Percentiles rank a stretch among this genome's conserved stretches.
Conservation (phyloP, 129 eudicot genomes). For the Flaveria brownii region DNA sequence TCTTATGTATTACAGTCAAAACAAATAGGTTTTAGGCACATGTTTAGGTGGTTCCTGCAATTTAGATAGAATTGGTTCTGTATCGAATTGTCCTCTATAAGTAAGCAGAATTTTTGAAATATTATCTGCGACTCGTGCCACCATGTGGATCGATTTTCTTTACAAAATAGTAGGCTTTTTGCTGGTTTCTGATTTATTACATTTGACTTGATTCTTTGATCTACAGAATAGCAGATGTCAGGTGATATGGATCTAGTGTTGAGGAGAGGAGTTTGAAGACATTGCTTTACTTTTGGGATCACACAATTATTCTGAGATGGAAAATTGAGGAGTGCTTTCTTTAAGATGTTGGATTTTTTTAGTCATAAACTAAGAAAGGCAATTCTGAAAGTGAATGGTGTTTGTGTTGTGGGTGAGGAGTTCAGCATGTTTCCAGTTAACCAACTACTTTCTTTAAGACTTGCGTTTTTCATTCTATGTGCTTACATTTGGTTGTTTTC, state of each 20-base stretch:
- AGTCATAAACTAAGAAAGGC: constrained; percentile 19
- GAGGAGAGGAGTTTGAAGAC: constrained; percentile 17
- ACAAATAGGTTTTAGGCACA: neutral
- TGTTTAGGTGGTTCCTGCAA: neutral
- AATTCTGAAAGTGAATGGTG: constrained; percentile 10
- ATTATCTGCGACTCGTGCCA: neutral
- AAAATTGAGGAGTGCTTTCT: constrained; percentile 19
- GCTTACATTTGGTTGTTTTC: neutral
- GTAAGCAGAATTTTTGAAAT: neutral
- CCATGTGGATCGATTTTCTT: neutral
- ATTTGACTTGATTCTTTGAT: neutral
- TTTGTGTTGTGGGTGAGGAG: constrained; percentile 35
- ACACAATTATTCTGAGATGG: constrained; percentile 5
- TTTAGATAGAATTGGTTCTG: too few relatives aligned
- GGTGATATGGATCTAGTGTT: neutral
- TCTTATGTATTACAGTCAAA: too few relatives aligned
- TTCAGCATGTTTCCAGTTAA: constrained; percentile 18
- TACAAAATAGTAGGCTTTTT: neutral
- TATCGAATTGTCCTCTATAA: too few relatives aligned
- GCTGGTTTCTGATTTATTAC: neutral
- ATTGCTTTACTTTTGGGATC: neutral
- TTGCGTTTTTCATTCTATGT: neutral
- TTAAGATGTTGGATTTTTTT: constrained; percentile 15
- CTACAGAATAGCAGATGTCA: constrained; percentile 23
- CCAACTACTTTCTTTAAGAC: neutral